Evolutionary conservation across 352 stramenopile species (phyloP).

Genomic region (Globisporangium rhizosaccharum): DNA sequence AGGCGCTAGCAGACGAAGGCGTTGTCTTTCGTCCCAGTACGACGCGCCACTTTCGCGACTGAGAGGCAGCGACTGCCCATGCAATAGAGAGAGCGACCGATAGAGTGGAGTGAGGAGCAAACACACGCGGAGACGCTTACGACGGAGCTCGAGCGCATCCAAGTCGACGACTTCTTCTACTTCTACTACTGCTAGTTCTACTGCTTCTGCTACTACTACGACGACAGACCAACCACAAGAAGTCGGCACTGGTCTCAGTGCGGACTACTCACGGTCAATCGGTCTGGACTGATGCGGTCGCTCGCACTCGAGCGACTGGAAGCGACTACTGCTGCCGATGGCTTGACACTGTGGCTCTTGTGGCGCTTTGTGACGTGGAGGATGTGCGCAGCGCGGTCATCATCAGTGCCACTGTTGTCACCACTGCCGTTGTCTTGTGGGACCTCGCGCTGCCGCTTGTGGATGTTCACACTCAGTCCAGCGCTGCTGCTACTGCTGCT

Average conservation of each 20-base stretch:
- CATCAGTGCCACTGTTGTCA: background rate
- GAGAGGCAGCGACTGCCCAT: background rate
- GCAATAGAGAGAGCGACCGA: background rate
- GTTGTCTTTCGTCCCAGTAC: slow-evolving; percentile 48
- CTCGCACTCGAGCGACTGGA: background rate
- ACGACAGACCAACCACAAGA: no score
- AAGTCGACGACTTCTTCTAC: no score
- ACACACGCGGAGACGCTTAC: background rate
- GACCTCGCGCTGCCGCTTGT: slow-evolving; percentile 38
- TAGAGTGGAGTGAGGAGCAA: no score
- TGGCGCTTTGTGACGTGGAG: slow-evolving; percentile 44
- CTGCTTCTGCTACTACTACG: no score
- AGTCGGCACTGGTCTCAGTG: no score
- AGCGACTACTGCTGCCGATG: background rate
- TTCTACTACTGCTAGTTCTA: no score
- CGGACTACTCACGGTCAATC: no score
- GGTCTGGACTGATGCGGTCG: no score
- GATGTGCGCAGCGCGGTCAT: slow-evolving; percentile 15
- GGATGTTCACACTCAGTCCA: slow-evolving; percentile 19
- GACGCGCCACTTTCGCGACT: slow-evolving; percentile 67
- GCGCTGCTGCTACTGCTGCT: slow-evolving; percentile 2
- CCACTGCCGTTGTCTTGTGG: background rate
- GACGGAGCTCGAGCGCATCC: no score
- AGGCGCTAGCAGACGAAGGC: slow-evolving; percentile 32
- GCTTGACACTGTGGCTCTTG: slow-evolving; percentile 19